phyloP scores from a whole-genome alignment of 139 green algal species.

The Chlorella vulgaris region DNA sequence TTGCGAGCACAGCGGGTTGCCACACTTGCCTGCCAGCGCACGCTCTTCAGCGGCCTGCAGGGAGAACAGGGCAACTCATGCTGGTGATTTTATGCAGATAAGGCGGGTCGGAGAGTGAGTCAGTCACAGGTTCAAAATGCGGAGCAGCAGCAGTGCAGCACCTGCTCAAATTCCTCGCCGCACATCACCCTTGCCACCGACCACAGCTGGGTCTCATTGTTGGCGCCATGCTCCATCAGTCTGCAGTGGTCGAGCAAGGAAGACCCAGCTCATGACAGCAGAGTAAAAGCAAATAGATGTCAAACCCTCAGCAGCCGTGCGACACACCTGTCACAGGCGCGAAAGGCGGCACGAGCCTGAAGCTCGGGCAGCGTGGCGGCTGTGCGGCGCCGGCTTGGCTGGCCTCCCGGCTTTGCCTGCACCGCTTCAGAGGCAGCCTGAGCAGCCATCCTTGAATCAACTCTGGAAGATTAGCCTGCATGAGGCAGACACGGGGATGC shows the following conservation, averaged over 20 bases:
- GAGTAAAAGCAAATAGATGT: background rate
- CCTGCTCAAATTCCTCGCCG: constrained; percentile 39
- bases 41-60: constrained; percentile 38
- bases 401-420: background rate
- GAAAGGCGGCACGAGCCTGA: constrained; percentile 25
- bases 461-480: too few species aligned
- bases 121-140: too few species aligned
- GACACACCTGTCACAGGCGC: constrained; percentile 37
- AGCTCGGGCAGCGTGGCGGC: constrained; percentile 11
- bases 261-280: too few species aligned
- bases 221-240: constrained; percentile 25
- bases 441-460: too few species aligned
- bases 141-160: background rate
- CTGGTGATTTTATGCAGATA: too few species aligned
- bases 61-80: too few species aligned
- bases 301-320: too few species aligned
- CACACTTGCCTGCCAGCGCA: constrained; percentile 19
- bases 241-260: too few species aligned
- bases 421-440: too few species aligned
- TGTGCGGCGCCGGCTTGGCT: background rate
- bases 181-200: constrained; percentile 36
- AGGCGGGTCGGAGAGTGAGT: too few species aligned
- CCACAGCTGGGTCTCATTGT: constrained; percentile 37
- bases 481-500: too few species aligned
- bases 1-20: constrained; percentile 34